Conservation (phyloP, 2,329 filamentous ascomycete species). For the Colletotrichum costaricense region DNA sequence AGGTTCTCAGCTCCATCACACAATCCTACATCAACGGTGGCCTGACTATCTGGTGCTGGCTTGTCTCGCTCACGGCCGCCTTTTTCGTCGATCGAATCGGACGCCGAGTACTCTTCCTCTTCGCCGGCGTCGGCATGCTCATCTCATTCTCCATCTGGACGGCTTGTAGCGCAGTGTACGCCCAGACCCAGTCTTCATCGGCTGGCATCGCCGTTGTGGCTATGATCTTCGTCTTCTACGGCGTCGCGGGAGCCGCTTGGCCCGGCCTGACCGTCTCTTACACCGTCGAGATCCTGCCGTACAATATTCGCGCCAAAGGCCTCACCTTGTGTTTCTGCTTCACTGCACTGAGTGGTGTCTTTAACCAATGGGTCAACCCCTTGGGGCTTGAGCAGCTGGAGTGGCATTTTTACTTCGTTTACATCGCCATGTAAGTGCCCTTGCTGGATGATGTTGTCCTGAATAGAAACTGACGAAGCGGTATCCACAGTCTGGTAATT, state of each 20-base stretch:
- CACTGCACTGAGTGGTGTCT: constrained; percentile 42
- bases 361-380: constrained; percentile 55
- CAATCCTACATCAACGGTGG: constrained; percentile 32
- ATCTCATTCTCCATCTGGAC: constrained; percentile 42
- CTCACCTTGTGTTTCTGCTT: constrained; percentile 38
- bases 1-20: constrained; percentile 5
- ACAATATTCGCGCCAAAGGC: constrained; percentile 27
- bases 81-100: constrained; percentile 45
- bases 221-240: constrained; percentile 36
- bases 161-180: constrained; percentile 30
- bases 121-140: constrained; percentile 40
- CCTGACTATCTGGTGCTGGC: constrained; percentile 42
- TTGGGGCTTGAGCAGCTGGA: constrained; percentile 54
- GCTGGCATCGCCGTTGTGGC: constrained; percentile 31
- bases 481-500: constrained; percentile 40
- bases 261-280: constrained; percentile 56
- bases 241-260: constrained; percentile 46
- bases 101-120: constrained; percentile 38
- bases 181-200: constrained; percentile 15
- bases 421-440: constrained; percentile 43
- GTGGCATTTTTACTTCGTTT: constrained; percentile 58
- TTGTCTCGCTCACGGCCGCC: constrained; percentile 40
- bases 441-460: background rate
- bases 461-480: background rate
- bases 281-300: constrained; percentile 39